Evolutionary conservation across 2,329 filamentous ascomycete species (phyloP).

Genomic region (Aspergillus unguis): DNA sequence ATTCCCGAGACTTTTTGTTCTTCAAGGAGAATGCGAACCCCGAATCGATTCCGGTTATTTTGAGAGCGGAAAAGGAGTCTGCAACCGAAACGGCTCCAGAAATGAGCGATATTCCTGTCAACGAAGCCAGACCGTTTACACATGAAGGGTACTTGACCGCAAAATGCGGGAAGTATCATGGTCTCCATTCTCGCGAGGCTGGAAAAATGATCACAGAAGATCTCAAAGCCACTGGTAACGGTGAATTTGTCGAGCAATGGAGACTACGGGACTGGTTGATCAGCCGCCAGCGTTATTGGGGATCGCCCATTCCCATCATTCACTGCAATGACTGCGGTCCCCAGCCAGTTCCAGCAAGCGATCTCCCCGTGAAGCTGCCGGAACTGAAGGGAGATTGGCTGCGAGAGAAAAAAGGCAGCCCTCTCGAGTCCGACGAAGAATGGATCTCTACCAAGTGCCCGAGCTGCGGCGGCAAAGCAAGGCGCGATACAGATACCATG

Average conservation of each 20-base stretch:
- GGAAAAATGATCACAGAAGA: constrained; percentile 57
- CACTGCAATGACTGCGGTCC: constrained; percentile 75
- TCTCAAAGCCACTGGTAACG: constrained; percentile 53
- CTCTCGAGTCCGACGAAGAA: constrained; percentile 65
- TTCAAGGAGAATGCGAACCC: constrained; percentile 68
- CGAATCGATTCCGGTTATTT: constrained; percentile 61
- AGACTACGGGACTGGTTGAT: constrained; percentile 84
- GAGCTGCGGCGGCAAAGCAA: constrained; percentile 63
- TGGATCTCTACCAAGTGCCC: constrained; percentile 78
- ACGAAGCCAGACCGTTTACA: constrained; percentile 56
- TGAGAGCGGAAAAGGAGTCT: constrained; percentile 45
- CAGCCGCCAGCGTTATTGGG: constrained; percentile 91
- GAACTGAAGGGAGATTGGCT: constrained; percentile 66
- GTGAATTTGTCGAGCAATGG: constrained; percentile 67
- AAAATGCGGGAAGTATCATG: constrained; percentile 62
- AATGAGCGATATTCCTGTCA: constrained; percentile 25
- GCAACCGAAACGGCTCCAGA: constrained; percentile 7
- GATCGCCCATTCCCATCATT: constrained; percentile 81
- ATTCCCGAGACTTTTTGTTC: constrained; percentile 73
- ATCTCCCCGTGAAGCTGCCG: constrained; percentile 75
- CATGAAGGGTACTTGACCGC: constrained; percentile 66
- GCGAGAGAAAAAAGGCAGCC: constrained; percentile 69
- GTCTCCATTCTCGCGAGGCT: constrained; percentile 61
- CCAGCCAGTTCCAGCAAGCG: constrained; percentile 70
- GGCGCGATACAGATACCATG: constrained; percentile 90